A percentile compares a stretch with the other conserved stretches of the same genome.
Conservation (phyloP, 257 asterid genomes). For the Ajuga chamaepitys region DNA sequence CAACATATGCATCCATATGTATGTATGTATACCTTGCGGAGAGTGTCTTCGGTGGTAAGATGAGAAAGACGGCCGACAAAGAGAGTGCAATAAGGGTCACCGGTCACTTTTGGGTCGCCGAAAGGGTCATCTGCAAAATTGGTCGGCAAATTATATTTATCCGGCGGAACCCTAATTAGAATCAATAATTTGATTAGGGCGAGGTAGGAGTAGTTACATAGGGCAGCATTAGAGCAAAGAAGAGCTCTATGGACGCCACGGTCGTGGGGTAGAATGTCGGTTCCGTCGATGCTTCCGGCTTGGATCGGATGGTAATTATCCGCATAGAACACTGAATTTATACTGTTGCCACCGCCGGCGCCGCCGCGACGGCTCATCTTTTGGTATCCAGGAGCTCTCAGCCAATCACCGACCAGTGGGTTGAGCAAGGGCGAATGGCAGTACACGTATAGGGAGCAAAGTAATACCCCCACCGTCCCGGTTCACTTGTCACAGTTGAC, state of each 20-base stretch:
- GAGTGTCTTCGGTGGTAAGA: constrained; percentile 70
- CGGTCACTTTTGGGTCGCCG: constrained; percentile 75
- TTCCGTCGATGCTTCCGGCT: constrained; percentile 97
- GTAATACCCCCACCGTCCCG: no score
- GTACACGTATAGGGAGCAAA: no score
- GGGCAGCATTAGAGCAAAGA: constrained; percentile 80
- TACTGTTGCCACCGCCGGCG: constrained; percentile 12
- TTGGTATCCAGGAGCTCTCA: background rate
- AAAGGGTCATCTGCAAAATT: constrained; percentile 71
- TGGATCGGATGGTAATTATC: constrained; percentile 86
- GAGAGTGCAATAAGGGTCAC: constrained; percentile 85
- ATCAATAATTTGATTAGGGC: background rate
- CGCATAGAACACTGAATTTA: constrained; percentile 81
- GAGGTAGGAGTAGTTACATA: constrained; percentile 35
- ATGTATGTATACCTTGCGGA: constrained; percentile 39
- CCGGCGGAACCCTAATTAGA: constrained; percentile 6
- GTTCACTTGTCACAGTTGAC: no score
- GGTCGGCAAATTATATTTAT: background rate
- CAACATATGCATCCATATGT: background rate
- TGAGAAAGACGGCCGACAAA: constrained; percentile 85
- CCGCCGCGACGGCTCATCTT: constrained; percentile 32
- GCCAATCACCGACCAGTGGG: background rate
- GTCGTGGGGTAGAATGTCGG: constrained; percentile 81
- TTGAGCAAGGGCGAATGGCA: no score
- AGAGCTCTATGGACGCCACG: constrained; percentile 83